Percentiles rank a stretch among this genome's conserved stretches.
These are phyloP conservation scores for Aureobasidium sp. DNA, from an alignment of 2,329 filamentous ascomycete genomes.

Conservation along the genomic window DNA sequence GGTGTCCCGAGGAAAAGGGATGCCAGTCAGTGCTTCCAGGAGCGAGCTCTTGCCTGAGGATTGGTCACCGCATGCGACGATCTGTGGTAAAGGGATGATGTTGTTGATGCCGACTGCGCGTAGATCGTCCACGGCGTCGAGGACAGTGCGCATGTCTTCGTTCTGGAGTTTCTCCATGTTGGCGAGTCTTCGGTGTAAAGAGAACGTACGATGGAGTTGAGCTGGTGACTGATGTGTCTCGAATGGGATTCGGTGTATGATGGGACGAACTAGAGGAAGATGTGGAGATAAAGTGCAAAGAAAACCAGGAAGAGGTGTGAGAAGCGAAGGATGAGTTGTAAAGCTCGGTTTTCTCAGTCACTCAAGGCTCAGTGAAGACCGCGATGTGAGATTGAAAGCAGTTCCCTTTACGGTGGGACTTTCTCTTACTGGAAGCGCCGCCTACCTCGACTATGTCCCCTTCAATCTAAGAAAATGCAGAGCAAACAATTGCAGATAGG, in stretches of 20 bases:
- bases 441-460: no score
- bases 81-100: conserved; percentile 25
- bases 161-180: not conserved
- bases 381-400: not conserved
- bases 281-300: not conserved
- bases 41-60: conserved; percentile 57
- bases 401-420: no score
- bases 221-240: not conserved
- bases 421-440: no score
- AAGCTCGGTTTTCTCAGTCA: not conserved
- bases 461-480: no score
- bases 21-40: conserved; percentile 53
- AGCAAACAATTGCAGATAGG: not conserved
- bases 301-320: not conserved
- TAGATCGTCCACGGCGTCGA: conserved; percentile 46
- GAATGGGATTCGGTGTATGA: not conserved
- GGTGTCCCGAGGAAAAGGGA: conserved; percentile 23
- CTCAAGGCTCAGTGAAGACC: not conserved
- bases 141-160: conserved; percentile 35
- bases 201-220: not conserved
- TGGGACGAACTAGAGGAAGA: not conserved
- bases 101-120: conserved; percentile 37
- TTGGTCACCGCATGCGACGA: conserved; percentile 48
- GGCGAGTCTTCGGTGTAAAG: not conserved
- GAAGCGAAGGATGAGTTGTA: not conserved